Conservation (phyloP, 2,329 filamentous ascomycete species). For the Claviceps purpurea region DNA sequence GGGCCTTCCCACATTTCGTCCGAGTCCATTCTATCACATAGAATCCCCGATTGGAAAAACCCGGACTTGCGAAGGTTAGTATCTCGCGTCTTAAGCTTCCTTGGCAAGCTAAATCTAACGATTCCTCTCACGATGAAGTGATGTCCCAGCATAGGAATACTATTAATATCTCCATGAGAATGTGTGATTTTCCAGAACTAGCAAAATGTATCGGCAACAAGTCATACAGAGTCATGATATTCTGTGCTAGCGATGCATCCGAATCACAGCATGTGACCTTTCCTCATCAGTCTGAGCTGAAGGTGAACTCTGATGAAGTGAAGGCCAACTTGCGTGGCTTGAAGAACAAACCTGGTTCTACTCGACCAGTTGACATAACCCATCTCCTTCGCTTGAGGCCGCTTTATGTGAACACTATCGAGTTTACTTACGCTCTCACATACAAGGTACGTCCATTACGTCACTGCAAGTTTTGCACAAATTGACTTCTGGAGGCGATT, state of each 20-base stretch:
- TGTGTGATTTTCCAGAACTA: constrained; percentile 38
- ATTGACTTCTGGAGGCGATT: background rate
- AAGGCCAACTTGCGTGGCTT: constrained; percentile 88
- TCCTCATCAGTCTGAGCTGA: constrained; percentile 83
- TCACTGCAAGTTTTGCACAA: constrained; percentile 1
- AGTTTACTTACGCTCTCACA: constrained; percentile 86
- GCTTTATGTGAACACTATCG: constrained; percentile 61
- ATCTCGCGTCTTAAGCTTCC: background rate
- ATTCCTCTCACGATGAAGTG: constrained; percentile 22
- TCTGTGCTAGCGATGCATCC: constrained; percentile 56
- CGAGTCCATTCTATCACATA: constrained; percentile 76
- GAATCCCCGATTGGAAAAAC: constrained; percentile 49
- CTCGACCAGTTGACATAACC: constrained; percentile 85
- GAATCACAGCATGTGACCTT: constrained; percentile 70
- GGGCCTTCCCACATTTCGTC: constrained; percentile 33
- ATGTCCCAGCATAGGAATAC: constrained; percentile 42
- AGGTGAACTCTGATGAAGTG: constrained; percentile 75
- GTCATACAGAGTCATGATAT: constrained; percentile 65
- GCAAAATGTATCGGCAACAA: constrained; percentile 45
- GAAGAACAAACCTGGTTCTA: constrained; percentile 93
- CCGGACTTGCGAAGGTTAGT: constrained; percentile 60
- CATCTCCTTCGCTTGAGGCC: constrained; percentile 54
- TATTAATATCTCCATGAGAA: constrained; percentile 29
- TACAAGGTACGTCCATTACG: constrained; percentile 51
- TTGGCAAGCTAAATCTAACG: constrained; percentile 16